phyloP scores from a whole-genome alignment of 148 eudicot species.

The Camellia lanceoleosa region DNA sequence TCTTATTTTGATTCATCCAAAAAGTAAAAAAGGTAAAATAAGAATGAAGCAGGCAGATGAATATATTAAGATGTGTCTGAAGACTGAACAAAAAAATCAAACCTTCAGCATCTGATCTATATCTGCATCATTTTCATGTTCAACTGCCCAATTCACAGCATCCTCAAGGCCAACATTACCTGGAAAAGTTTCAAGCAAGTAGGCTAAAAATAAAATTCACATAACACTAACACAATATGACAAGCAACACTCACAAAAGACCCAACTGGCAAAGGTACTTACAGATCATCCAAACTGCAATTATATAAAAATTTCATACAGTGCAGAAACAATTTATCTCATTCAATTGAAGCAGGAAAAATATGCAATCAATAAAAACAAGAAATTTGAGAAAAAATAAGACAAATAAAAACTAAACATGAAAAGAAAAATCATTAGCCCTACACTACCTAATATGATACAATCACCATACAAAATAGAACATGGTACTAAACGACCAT shows the following conservation, averaged over 20 bases:
- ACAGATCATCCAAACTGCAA: not conserved
- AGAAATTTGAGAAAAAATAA: not conserved
- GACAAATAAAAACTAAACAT: too few relatives aligned
- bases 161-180: slow-evolving; percentile 78
- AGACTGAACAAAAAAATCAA: slow-evolving; percentile 8
- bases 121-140: slow-evolving; percentile 88
- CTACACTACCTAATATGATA: not conserved
- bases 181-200: slow-evolving; percentile 18
- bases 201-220: too few relatives aligned
- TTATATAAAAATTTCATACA: too few relatives aligned
- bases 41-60: not conserved
- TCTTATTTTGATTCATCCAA: too few relatives aligned
- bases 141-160: slow-evolving; percentile 93
- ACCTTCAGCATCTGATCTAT: slow-evolving; percentile 93
- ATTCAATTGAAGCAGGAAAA: too few relatives aligned
- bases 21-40: too few relatives aligned
- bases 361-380: not conserved
- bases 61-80: not conserved
- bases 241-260: too few relatives aligned
- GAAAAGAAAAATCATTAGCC: not conserved
- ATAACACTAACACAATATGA: not conserved
- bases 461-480: not conserved
- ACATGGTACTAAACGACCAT: not conserved
- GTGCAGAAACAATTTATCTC: not conserved
- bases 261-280: not conserved